phyloP scores from a whole-genome alignment of 441 rosid genomes.

The Croton setiger region DNA sequence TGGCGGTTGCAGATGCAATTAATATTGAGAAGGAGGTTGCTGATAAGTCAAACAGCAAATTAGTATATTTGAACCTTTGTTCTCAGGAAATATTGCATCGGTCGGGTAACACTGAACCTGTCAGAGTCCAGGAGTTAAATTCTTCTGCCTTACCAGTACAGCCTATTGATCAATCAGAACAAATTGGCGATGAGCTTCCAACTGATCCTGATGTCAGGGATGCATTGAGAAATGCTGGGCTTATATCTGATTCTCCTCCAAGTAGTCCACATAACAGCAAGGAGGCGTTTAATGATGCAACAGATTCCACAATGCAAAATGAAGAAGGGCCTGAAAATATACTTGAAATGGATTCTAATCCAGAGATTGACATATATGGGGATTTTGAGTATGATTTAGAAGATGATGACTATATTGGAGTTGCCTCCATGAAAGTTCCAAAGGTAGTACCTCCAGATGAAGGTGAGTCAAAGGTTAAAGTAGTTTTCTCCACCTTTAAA shows the following conservation, averaged over 20 bases:
- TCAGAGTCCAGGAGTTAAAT: constrained; percentile 34
- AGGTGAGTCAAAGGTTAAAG: constrained; percentile 56
- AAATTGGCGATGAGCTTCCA: constrained; percentile 31
- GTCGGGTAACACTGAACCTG: constrained; percentile 39
- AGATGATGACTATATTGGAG: constrained; percentile 78
- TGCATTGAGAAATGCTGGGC: constrained; percentile 90
- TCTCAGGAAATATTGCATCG: constrained; percentile 76
- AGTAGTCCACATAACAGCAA: constrained; percentile 53
- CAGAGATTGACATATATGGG: constrained; percentile 79
- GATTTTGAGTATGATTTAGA: constrained; percentile 86
- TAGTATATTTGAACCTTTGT: constrained; percentile 88
- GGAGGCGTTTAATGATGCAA: constrained; percentile 34
- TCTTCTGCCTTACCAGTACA: constrained; percentile 30
- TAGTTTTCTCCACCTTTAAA: constrained; percentile 59
- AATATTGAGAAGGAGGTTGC: constrained; percentile 87
- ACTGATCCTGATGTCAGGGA: constrained; percentile 47
- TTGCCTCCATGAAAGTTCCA: constrained; percentile 40
- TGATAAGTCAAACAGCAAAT: constrained; percentile 82
- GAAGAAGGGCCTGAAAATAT: constrained; percentile 58
- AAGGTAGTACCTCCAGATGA: constrained; percentile 51
- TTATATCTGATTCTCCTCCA: constrained; percentile 90
- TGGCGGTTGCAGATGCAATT: constrained; percentile 97
- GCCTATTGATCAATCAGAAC: constrained; percentile 33
- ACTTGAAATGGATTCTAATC: constrained; percentile 55
- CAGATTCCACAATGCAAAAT: constrained; percentile 28